phyloP scores from a whole-genome alignment of 129 eudicot genomes.

The Daucus carota region DH1_v3.0 NC_030387.2:37999001-37999500 shows the following conservation, averaged over 20 bases:
- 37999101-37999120: not conserved
- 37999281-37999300: conserved; percentile 95
- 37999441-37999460: conserved; percentile 92
- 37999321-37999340: conserved; percentile 96
- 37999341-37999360: conserved; percentile 98
- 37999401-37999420: conserved; percentile 92
- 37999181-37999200: not conserved
- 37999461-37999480: conserved; percentile 88
- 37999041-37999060: not conserved
- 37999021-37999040: not conserved
- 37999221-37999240: conserved; percentile 93
- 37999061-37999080: not conserved
- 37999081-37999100: not conserved
- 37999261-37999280: conserved; percentile 91
- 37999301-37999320: conserved; percentile 98
- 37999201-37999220: conserved; percentile 84
- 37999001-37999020: not conserved
- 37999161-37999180: not conserved
- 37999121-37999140: not conserved
- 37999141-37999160: not conserved
- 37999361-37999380: conserved; percentile 98
- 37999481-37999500: conserved; percentile 92
- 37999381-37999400: conserved; percentile 98
- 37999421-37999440: conserved; percentile 98
- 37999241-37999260: conserved; percentile 96